Base-by-base conservation (phyloP, 2,329 filamentous ascomycete species). In the Hypoxylon sp. region DNA sequence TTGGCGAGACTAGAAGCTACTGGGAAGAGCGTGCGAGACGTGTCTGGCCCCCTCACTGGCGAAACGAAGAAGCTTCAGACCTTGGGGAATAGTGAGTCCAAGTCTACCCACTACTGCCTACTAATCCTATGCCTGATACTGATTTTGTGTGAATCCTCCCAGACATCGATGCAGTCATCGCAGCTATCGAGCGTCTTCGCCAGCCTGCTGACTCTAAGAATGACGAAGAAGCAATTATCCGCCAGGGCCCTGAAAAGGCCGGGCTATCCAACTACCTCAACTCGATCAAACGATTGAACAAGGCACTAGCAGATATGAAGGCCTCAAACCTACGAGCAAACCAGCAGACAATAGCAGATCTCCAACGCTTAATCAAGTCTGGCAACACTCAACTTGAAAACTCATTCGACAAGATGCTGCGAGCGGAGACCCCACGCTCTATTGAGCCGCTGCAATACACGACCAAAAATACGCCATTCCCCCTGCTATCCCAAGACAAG, bases 121-220 rank as follows among this genome's bases (percentile, higher is more conserved):
- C 11, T 17, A 0, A 0, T 52, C 19, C 17, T 52, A 17, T 52
- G 29, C 9, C 22, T 35, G 13, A 33, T 67, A 68, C 75, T 79
- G 54, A 77, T 64, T 19, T 54, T 39, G 8, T 39, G 8, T n/a
- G 24, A 47, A 46, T 24, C 52, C 24, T 50, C 56, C 19, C 59
- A 93, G 91, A 99, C 78, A 92, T 98, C 74, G 94, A 98, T 77
- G 87, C 88, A 68, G 90, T 98, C 37, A 88, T 97, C 65, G 87
- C 91, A 70, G 93, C 94, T 17, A 98, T 99, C 73, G 94, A 97
- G 69, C 90, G 91, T 69, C 86, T 98, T 44, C 91, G 93, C 73
- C 92, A 97, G 76, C 95, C 96, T n/a, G 90, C 94, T 68, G 94
- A 98, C 78, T 94, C 94, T 78, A 95, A 96, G 77, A 94, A 92